Base-by-base conservation (phyloP, 2,329 filamentous ascomycete species). In the Thelonectria rubi region DNA sequence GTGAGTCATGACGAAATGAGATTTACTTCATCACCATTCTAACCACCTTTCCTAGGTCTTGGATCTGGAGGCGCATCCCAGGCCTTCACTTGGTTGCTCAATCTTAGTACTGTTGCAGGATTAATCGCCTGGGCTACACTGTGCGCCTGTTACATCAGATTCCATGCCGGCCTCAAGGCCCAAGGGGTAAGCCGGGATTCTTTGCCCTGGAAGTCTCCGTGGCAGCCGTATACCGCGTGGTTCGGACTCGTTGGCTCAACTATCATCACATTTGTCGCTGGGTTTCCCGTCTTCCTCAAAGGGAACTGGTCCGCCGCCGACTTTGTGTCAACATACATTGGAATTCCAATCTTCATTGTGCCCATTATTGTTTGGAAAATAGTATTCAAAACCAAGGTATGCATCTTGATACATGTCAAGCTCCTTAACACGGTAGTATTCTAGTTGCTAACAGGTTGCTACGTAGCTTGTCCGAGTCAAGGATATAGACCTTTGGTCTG, bases 221-320 rank as follows among this genome's bases (percentile, higher is more conserved):
- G 82, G 12, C 85, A 88, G 73, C 86, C 91, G 0, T 93, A 89
- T 71, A 86, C 86, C 2, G 84, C 89, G 0, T 92, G 83, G 70
- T 76, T 84, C 55, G 82, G 84, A 10, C 82, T 92, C 1, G 73
- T 84, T 15, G 72, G 87, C 21, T 83, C 92, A 55, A 73, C 75
- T 3, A 76, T 92, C 24, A 80, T 94, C n/a, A 86, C 84, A 1
- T 76, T 94, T 3, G 88, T 91, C 67, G 92, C 92, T 69, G 91
- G 91, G 1, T 94, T 93, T 76, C 84, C 88, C 37, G 85, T 90
- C 14, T 94, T 94, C 73, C 90, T 89, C 73, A 85, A 87, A 0
- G 78, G 81, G 8, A 80, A 88, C 26, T 94, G 88, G 84, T 84
- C 81, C 15, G 84, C 82, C 0, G 80, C 82, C 5, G 81, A 81